phyloP scores from a whole-genome alignment of 2,329 filamentous ascomycete genomes.

The Neurospora sp. region DNA sequence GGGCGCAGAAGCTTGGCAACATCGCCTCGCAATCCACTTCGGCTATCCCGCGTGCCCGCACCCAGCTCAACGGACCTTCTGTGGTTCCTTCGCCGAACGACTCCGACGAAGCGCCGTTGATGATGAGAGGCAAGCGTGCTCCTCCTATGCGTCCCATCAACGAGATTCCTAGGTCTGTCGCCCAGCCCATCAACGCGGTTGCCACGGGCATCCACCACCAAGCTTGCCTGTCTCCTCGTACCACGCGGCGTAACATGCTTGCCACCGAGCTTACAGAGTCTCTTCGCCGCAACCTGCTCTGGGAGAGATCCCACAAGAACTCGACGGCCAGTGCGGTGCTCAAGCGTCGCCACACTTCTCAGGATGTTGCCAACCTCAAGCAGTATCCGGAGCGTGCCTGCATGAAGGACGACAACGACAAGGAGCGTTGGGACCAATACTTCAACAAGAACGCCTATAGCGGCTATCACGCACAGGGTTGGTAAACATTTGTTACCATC shows the following conservation, averaged over 20 bases:
- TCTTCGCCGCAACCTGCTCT: slow-evolving; percentile 80
- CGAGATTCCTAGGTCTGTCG: slow-evolving; percentile 55
- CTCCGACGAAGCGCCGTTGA: slow-evolving; percentile 52
- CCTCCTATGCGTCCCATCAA: slow-evolving; percentile 43
- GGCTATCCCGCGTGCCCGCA: slow-evolving; percentile 55
- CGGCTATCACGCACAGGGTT: slow-evolving; percentile 79
- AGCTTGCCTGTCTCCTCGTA: slow-evolving; percentile 77
- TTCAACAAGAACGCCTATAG: slow-evolving; percentile 69
- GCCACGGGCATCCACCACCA: slow-evolving; percentile 56
- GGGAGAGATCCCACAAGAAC: slow-evolving; percentile 92
- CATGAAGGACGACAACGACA: slow-evolving; percentile 50
- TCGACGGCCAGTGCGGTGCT: slow-evolving; percentile 80
- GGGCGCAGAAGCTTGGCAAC: slow-evolving; percentile 59
- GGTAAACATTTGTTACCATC: slow-evolving; percentile 41
- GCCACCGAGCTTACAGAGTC: slow-evolving; percentile 90
- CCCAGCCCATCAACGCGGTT: slow-evolving; percentile 71
- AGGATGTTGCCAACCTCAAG: slow-evolving; percentile 81
- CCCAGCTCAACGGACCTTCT: slow-evolving; percentile 34
- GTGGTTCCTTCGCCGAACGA: slow-evolving; percentile 45
- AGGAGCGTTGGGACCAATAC: slow-evolving; percentile 77
- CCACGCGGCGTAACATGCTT: slow-evolving; percentile 90
- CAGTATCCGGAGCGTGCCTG: slow-evolving; percentile 62
- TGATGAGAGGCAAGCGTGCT: slow-evolving; percentile 47
- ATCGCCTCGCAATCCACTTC: slow-evolving; percentile 58
- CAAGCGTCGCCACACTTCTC: slow-evolving; percentile 82